Conservation (phyloP, 164 flowering plant species). For the Nelumbo lutea region DNA sequence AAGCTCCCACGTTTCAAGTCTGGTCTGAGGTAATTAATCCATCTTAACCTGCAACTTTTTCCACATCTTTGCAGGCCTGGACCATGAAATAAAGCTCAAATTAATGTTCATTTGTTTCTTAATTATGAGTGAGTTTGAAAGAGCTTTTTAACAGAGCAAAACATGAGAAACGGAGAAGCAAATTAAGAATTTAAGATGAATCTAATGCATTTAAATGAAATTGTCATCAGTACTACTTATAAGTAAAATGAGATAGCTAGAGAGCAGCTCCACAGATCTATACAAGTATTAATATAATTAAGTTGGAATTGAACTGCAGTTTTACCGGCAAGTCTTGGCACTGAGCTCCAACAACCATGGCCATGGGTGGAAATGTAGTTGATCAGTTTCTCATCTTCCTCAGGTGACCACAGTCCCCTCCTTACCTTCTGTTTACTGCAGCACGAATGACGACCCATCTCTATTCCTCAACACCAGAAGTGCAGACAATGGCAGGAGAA, state of each 20-base stretch:
- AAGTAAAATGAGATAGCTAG: too few relatives aligned
- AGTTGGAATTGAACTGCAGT: too few relatives aligned
- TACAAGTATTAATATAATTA: too few relatives aligned
- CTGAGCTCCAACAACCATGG: conserved; percentile 75
- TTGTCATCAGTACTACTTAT: too few relatives aligned
- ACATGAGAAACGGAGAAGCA: neutral
- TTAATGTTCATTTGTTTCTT: neutral
- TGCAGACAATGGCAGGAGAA: too few relatives aligned
- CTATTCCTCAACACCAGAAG: conserved; percentile 6
- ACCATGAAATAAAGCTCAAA: neutral
- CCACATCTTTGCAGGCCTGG: conserved; percentile 89
- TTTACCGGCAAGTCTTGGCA: conserved; percentile 41
- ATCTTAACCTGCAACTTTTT: conserved; percentile 5
- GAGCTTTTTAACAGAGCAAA: neutral
- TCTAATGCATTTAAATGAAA: too few relatives aligned
- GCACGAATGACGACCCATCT: conserved; percentile 86
- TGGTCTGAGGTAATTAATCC: conserved; percentile 32
- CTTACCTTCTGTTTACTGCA: conserved; percentile 68
- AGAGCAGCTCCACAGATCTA: too few relatives aligned
- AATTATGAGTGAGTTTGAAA: neutral
- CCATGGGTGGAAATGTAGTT: conserved; percentile 70
- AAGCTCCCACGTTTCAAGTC: conserved; percentile 86
- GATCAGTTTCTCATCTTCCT: conserved; percentile 53
- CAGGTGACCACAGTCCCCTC: too few relatives aligned
- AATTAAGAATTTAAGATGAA: neutral